These are phyloP conservation scores for Neurospora sp. DNA, from an alignment of 495 filamentous ascomycete genomes.

Conservation along the genomic window DNA sequence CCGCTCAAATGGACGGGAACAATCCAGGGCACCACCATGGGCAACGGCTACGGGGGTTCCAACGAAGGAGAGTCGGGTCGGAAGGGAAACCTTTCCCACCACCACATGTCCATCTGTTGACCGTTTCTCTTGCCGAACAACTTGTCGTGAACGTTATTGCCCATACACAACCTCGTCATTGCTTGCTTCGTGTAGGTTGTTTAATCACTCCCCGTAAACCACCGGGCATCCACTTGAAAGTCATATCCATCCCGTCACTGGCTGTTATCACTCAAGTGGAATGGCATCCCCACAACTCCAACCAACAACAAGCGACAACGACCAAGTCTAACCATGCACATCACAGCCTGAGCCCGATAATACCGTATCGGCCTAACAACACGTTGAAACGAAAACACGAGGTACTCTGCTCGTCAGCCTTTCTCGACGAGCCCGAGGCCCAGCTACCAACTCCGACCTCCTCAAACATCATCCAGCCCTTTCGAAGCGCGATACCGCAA, in stretches of 20 bases:
- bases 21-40: background rate
- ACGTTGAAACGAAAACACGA: background rate
- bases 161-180: background rate
- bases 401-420: background rate
- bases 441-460: background rate
- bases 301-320: background rate
- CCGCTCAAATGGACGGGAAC: background rate
- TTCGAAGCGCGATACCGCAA: background rate
- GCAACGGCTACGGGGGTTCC: background rate
- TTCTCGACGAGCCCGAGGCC: background rate
- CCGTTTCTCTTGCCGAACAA: background rate
- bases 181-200: background rate
- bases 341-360: background rate
- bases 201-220: background rate
- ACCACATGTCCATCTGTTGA: background rate
- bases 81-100: background rate
- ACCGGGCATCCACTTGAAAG: background rate
- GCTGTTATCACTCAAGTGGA: background rate
- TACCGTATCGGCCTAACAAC: background rate
- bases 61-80: background rate
- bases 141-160: background rate
- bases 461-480: background rate
- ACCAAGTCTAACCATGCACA: background rate
- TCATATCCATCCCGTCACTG: background rate
- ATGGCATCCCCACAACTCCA: background rate